Base-by-base conservation (phyloP, 805 yeast genomes). In the Torulaspora franciscae region DNA sequence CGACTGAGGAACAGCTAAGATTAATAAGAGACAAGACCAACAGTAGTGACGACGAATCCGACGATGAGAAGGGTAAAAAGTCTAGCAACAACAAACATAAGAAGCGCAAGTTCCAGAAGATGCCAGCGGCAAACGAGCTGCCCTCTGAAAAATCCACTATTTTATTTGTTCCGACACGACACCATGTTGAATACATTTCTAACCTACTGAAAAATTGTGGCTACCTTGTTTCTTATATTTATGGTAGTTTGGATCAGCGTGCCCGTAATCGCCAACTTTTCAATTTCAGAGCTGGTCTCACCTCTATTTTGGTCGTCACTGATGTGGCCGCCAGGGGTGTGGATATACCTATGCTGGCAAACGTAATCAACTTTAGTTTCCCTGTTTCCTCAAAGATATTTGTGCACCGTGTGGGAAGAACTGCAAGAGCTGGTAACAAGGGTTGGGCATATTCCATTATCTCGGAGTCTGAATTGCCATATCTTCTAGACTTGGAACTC, bases 281-380 rank as follows among this genome's bases (percentile, higher is more conserved):
- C 59, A 82, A 88, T 55, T 93, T 93, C 67, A 73, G 96, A 56
- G 72, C 82, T 1, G 99, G 97, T 1, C 71, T 85, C 37, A 80
- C 96, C 4, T 80, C 85, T 25, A 64, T 93, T n/a, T 67, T 93
- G 63, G 97, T 93, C 7, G 99, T 93, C 44, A 93, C 99, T 1
- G 99, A 93, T 72, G 98, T 87, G 52, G 96, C 96, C 22, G 99
- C 99, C 1, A 83, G 99, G 73, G 99, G 99, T 81, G 89, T 93
- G 50, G 99, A 95, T 79, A 87, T 93, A 53, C 99, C 99, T 0
- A 81, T 93, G 45, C 76, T 93, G 61, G 96, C 98, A 6, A 90
- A 95, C 61, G 99, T 93, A 42, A 76, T 93, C 55, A 93, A 93
- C 65, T 93, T 78, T 66, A 80, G 96, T 1, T 73, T 93, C 48